Base-by-base conservation (phyloP, 768 basidiomycete genomes). In the Lactifluus pinguis region DNA sequence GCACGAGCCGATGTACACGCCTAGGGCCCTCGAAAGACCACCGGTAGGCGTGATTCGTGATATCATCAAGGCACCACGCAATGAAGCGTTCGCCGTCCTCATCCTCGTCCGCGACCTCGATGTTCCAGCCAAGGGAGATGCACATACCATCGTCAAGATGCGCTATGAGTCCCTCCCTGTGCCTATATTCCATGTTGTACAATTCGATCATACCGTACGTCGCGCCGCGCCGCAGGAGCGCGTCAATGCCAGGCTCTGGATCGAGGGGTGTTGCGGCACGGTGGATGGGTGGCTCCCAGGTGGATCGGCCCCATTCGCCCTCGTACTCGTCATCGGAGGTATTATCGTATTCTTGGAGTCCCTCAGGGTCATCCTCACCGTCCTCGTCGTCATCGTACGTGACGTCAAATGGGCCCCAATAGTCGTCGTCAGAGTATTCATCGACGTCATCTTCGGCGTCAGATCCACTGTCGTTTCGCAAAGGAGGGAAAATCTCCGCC, bases 91-190 rank as follows among this genome's bases (percentile, higher is more conserved):
- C 72, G 19, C 79, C 79, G 19, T 68, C 69, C 10, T 72, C 70
- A 64, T 80, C 80, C 45, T 73, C 74, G 7, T 70, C 69, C 41
- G 72, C 76, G 50, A 84, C 70, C 19, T 72, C 65, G 56, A 89
- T 77, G 64, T 87, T 88, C 85, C 85, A 89, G 5, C 87, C 87
- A 5, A 89, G 76, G 63, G 76, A 84, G 9, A 88, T 67, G 30
- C 79, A 74, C 67, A 77, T 73, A 15, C 68, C 72, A 29, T 74
- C 72, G 25, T 74, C 69, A 30, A 73, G 68, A 29, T 69, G 53
- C 10, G 80, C 80, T 19, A 79, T 65, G 44, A 89, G 74, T 3
- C 86, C 86, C 14, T 74, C 72, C n/a, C 68, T 61, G 65, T 84
- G 84, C 0, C 68, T 67, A 68, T 88, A 88, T 25, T 73, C 69